Percentiles rank a stretch among this genome's conserved stretches.
Evolutionary conservation across 768 basidiomycete species (phyloP).

Genomic region (Psilocybe tampanensis): DNA sequence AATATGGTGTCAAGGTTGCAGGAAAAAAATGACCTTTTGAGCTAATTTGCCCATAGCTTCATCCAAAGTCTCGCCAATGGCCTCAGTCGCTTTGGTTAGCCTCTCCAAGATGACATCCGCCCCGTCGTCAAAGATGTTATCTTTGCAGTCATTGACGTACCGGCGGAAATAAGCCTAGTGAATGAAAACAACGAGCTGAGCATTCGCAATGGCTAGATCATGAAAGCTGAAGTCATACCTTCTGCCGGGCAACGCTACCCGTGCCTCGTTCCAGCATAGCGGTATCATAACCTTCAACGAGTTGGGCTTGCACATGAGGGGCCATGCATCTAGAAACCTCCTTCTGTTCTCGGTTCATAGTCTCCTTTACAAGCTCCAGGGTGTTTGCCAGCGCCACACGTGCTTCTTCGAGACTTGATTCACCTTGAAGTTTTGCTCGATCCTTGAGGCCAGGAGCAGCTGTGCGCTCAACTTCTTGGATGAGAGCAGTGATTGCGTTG

Average conservation of each 20-base stretch:
- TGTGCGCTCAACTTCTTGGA: conserved; percentile 53
- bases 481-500: conserved; percentile 40
- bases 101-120: conserved; percentile 52
- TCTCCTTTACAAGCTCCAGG: conserved; percentile 49
- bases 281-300: conserved; percentile 51
- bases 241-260: conserved; percentile 63
- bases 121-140: conserved; percentile 53
- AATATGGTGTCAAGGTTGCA: background rate
- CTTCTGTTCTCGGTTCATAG: conserved; percentile 57
- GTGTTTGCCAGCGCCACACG: conserved; percentile 48
- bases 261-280: conserved; percentile 57
- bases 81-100: conserved; percentile 47
- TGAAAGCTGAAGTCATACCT: conserved; percentile 33
- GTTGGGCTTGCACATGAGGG: conserved; percentile 54
- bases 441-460: conserved; percentile 56
- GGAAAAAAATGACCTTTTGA: conserved; percentile 45
- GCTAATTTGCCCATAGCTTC: conserved; percentile 51
- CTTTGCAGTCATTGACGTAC: conserved; percentile 44
- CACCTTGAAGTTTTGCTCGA: conserved; percentile 50
- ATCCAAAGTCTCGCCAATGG: conserved; percentile 51
- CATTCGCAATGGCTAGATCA: background rate
- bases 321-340: conserved; percentile 59
- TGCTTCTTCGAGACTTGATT: conserved; percentile 54
- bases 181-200: background rate
- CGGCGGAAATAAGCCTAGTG: conserved; percentile 49